A percentile compares a stretch with the other conserved stretches of the same genome.
These are phyloP conservation scores for Eucalyptus marginata DNA, from an alignment of 345 rosid species.

Conservation along the genomic window DNA sequence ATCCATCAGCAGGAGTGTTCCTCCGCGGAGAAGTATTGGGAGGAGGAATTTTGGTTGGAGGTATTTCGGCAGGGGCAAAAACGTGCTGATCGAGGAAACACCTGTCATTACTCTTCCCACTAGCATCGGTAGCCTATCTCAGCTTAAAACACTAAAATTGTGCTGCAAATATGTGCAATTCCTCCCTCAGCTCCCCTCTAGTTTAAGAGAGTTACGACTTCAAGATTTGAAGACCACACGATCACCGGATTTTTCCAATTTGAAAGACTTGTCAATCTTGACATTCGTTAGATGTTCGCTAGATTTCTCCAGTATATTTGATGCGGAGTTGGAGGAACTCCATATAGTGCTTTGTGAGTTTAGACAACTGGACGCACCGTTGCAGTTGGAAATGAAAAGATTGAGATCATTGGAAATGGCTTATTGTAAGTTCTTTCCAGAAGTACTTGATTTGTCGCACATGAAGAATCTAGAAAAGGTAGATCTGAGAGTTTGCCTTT, in stretches of 20 bases:
- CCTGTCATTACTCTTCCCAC: not conserved
- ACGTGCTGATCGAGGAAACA: accelerated
- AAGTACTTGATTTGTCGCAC: not conserved
- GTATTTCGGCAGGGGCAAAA: too few species aligned
- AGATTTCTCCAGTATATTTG: accelerated
- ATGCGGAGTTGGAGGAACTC: not conserved
- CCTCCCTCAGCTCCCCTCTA: not conserved
- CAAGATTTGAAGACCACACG: accelerated
- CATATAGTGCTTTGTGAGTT: accelerated
- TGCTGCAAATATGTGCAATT: accelerated
- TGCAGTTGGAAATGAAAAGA: not conserved
- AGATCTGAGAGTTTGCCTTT: accelerated
- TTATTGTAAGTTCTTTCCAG: accelerated
- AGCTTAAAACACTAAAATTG: not conserved
- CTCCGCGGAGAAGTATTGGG: too few species aligned
- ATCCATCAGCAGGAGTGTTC: too few species aligned
- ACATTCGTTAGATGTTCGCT: accelerated
- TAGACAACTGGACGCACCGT: accelerated
- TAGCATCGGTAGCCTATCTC: not conserved
- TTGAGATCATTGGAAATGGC: accelerated
- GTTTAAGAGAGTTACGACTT: not conserved
- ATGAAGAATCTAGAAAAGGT: not conserved
- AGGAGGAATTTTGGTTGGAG: too few species aligned
- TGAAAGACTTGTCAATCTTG: not conserved
- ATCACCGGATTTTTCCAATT: too few species aligned